Percentiles rank a stretch among this genome's conserved stretches.
Conservation (phyloP, 768 basidiomycete genomes). For the Rhizopogon vinicolor region DNA sequence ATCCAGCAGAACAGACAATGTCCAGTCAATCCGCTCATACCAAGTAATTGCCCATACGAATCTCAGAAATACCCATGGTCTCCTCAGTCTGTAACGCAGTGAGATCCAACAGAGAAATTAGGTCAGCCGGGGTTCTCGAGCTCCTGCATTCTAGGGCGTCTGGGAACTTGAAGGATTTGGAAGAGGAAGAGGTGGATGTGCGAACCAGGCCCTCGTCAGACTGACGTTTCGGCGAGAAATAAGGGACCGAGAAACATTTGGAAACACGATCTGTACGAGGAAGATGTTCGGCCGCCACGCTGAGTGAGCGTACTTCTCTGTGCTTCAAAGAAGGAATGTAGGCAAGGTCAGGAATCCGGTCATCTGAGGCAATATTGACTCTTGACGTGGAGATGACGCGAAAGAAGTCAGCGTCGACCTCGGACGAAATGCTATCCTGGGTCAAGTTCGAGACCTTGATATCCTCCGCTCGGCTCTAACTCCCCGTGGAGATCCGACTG, state of each 20-base stretch:
- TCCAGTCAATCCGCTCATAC: not conserved
- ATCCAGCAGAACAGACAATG: not conserved
- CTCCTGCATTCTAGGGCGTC: constrained; percentile 15
- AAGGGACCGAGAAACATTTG: not conserved
- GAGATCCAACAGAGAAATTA: constrained; percentile 26
- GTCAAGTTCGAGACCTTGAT: too few species aligned
- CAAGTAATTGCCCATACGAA: not conserved
- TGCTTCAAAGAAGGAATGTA: not conserved
- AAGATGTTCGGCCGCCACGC: not conserved
- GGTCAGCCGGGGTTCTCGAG: constrained; percentile 17
- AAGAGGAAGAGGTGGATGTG: constrained; percentile 19
- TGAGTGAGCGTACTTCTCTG: not conserved
- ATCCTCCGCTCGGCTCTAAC: constrained; percentile 49
- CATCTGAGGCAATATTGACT: not conserved
- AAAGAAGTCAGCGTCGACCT: not conserved
- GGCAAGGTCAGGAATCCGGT: not conserved
- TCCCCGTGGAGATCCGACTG: constrained; percentile 66
- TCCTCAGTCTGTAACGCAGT: constrained; percentile 9
- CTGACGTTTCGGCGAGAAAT: not conserved
- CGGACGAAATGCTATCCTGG: not conserved
- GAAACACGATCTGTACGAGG: not conserved
- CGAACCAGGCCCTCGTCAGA: constrained; percentile 8
- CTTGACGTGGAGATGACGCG: not conserved
- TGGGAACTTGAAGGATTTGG: constrained; percentile 21
- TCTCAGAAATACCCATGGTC: not conserved